Percentiles rank a stretch among this genome's conserved stretches.
Conservation (phyloP, 2,329 filamentous ascomycete genomes). For the Leptographium radiaticola region DNA sequence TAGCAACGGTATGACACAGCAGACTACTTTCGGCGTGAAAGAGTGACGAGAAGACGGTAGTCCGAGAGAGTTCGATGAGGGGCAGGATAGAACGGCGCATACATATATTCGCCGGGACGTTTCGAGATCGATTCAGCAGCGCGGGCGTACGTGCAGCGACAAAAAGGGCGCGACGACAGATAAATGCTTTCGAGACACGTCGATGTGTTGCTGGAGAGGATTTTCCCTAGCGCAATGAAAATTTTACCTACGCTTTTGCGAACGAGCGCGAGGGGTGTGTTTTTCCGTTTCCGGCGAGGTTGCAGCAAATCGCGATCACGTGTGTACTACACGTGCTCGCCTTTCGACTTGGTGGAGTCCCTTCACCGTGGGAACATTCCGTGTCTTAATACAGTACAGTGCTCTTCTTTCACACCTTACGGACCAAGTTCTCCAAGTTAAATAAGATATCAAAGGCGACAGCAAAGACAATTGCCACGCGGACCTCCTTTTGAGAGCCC, state of each 20-base stretch:
- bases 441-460: too few species aligned
- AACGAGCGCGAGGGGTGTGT: neutral
- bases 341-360: neutral
- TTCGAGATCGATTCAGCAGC: neutral
- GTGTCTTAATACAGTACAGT: too few species aligned
- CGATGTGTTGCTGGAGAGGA: neutral
- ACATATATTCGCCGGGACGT: neutral
- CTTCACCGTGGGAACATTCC: too few species aligned
- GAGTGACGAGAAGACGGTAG: neutral
- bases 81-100: neutral
- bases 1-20: neutral
- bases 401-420: too few species aligned
- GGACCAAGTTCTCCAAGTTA: too few species aligned
- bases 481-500: too few species aligned
- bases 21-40: neutral
- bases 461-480: too few species aligned
- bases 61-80: neutral
- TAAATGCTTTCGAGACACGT: neutral
- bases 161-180: neutral
- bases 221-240: neutral
- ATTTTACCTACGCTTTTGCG: neutral
- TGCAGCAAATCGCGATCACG: neutral
- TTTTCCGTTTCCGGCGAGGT: neutral
- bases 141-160: neutral
- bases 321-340: neutral